Conservation (phyloP, 1,139 yeast genomes). For the Saccharomyces hybrid region DNA sequence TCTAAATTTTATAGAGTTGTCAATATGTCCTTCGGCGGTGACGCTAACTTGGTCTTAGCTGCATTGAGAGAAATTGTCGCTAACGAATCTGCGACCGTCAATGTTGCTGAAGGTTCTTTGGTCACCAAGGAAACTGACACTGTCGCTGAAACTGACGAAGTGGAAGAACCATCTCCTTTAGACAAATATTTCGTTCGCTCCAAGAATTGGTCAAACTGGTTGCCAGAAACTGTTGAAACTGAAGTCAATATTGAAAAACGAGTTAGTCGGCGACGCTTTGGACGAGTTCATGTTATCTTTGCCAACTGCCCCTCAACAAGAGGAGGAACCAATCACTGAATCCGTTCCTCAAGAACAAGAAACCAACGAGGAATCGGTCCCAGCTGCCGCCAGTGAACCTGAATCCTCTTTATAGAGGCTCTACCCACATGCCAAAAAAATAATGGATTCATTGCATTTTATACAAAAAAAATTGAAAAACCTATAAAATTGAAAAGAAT, state of each 20-base stretch:
- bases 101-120: slow-evolving; percentile 21
- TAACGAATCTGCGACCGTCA: slow-evolving; percentile 28
- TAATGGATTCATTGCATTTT: slow-evolving; percentile 1
- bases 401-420: slow-evolving; percentile 1
- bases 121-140: slow-evolving; percentile 4
- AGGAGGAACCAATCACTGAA: not conserved
- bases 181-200: slow-evolving; percentile 26
- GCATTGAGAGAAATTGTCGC: slow-evolving; percentile 31
- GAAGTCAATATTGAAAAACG: slow-evolving; percentile 23
- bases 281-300: slow-evolving; percentile 20
- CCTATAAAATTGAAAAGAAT: not conserved
- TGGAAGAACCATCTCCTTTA: slow-evolving; percentile 11
- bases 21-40: slow-evolving; percentile 32
- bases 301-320: slow-evolving; percentile 9
- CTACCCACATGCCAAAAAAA: not conserved
- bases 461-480: not conserved
- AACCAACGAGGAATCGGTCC: slow-evolving; percentile 2
- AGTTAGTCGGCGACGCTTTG: slow-evolving; percentile 17
- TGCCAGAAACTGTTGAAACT: slow-evolving; percentile 15
- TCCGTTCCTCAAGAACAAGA: not conserved
- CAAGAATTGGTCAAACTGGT: slow-evolving; percentile 23
- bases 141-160: slow-evolving; percentile 9
- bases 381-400: slow-evolving; percentile 3
- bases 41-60: slow-evolving; percentile 28
- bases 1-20: slow-evolving; percentile 30